These are phyloP conservation scores for Gastrodia elata DNA, from an alignment of 106 monocot genomes.

Conservation along the genomic window DNA sequence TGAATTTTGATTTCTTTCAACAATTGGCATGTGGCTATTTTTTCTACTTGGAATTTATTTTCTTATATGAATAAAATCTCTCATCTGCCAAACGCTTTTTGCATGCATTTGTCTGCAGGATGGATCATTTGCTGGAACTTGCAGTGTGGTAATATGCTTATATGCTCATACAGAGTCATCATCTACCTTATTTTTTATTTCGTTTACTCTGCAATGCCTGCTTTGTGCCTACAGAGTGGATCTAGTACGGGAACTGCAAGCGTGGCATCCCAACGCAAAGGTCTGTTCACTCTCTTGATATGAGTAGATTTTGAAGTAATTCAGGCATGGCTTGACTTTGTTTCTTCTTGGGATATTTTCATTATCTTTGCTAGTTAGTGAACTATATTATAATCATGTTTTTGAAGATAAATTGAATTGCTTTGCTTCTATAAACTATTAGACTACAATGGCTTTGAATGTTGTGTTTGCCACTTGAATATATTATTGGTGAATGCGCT, in stretches of 20 bases:
- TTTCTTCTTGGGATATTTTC: neutral
- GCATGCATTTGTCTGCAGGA: neutral
- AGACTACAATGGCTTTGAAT: no score
- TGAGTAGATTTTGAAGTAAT: neutral
- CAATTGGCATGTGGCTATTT: neutral
- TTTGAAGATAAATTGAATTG: no score
- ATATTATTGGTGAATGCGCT: no score
- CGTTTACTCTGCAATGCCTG: neutral
- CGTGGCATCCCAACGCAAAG: neutral
- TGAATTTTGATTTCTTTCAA: neutral
- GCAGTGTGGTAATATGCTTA: neutral
- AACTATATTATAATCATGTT: no score
- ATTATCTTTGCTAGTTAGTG: neutral
- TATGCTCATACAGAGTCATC: neutral
- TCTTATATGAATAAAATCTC: neutral
- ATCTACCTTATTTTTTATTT: neutral
- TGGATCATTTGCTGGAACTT: slow-evolving; percentile 2
- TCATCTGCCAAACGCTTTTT: neutral
- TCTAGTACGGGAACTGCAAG: neutral
- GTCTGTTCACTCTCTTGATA: neutral
- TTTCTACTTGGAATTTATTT: neutral
- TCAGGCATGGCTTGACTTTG: neutral
- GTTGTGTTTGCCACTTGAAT: no score
- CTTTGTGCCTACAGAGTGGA: neutral
- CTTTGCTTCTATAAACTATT: no score